These are phyloP conservation scores for Nematocida displodere DNA, from an alignment of 371 early-diverging fungal species.

Conservation along the genomic window DNA sequence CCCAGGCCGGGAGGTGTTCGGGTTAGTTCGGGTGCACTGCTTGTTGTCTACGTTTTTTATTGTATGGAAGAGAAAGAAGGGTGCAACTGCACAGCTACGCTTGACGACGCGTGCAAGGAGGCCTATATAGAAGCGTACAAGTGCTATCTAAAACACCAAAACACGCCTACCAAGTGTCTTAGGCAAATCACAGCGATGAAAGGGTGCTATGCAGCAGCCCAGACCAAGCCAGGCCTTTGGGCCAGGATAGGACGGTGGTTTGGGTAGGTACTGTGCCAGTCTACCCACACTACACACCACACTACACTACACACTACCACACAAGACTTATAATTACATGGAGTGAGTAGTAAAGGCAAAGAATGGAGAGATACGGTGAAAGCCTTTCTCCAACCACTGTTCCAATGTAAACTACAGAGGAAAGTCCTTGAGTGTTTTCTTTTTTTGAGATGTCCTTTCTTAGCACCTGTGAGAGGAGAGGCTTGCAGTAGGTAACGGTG, in stretches of 20 bases:
- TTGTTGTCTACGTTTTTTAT: no score
- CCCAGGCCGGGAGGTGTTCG: neutral
- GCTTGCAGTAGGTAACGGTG: conserved; percentile 72
- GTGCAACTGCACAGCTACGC: no score
- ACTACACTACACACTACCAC: conserved; percentile 19
- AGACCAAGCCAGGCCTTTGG: neutral
- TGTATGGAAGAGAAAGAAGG: no score
- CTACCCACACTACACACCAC: neutral
- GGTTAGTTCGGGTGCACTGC: no score
- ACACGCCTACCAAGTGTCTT: neutral
- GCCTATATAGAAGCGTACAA: conserved; percentile 29
- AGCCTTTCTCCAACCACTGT: conserved; percentile 62
- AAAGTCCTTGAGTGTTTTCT: conserved; percentile 68
- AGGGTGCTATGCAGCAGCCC: conserved; percentile 1
- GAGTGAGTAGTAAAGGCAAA: conserved; percentile 51
- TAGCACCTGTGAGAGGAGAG: conserved; percentile 70
- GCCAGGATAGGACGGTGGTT: no score
- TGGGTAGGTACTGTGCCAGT: no score
- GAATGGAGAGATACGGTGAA: conserved; percentile 52
- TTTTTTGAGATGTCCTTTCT: conserved; percentile 63
- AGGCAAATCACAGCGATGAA: neutral
- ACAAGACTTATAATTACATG: conserved; percentile 51
- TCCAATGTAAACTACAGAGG: conserved; percentile 51
- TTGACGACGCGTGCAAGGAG: conserved; percentile 3
- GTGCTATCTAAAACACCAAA: conserved; percentile 40